Conservation (phyloP, 106 monocot genomes). For the Amphibolis antarctica region DNA sequence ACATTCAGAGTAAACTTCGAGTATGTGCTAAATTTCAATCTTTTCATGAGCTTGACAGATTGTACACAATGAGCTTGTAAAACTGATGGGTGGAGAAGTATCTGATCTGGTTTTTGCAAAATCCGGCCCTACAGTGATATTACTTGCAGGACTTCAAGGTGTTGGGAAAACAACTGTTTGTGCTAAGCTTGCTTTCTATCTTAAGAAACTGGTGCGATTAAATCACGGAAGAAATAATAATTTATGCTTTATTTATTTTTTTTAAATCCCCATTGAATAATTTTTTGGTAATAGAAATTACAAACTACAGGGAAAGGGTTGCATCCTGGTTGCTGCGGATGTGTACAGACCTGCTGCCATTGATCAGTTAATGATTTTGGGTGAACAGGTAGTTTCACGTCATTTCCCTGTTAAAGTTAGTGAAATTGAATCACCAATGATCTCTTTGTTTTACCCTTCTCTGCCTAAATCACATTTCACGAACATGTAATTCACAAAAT, state of each 20-base stretch:
- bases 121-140: constrained; percentile 79
- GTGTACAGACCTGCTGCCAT: constrained; percentile 95
- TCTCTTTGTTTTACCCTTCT: no score
- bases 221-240: neutral
- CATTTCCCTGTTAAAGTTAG: neutral
- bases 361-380: constrained; percentile 80
- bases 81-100: constrained; percentile 91
- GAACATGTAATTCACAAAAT: no score
- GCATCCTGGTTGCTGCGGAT: constrained; percentile 93
- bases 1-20: neutral
- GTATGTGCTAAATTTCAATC: neutral
- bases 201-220: constrained; percentile 75
- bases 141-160: constrained; percentile 93
- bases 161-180: constrained; percentile 98
- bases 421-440: neutral
- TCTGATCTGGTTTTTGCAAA: constrained; percentile 79
- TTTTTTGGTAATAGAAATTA: constrained; percentile 23
- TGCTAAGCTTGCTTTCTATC: constrained; percentile 85
- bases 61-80: constrained; percentile 79
- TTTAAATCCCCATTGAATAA: neutral
- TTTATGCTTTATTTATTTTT: neutral
- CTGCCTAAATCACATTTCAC: no score
- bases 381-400: constrained; percentile 49
- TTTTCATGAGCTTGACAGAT: constrained; percentile 32
- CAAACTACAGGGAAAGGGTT: constrained; percentile 85